Conservation (phyloP, 2,329 filamentous ascomycete genomes). For the Fusarium albidum region DNA sequence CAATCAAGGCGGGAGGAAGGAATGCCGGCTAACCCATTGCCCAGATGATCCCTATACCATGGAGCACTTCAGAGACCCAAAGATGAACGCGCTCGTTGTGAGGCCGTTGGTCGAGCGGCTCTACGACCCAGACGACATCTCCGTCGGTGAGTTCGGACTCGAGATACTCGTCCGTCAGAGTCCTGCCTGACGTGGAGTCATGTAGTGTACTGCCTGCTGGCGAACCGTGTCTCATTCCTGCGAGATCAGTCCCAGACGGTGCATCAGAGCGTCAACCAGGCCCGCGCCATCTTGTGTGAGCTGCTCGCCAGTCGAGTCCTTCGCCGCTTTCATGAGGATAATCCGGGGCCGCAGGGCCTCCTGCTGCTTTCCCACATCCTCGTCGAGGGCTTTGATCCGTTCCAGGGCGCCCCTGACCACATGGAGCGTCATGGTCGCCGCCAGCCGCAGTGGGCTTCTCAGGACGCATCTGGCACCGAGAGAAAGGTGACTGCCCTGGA, state of each 20-base stretch:
- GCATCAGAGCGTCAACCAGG: slow-evolving; percentile 74
- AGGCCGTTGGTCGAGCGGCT: slow-evolving; percentile 74
- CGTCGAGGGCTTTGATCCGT: slow-evolving; percentile 76
- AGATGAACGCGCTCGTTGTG: slow-evolving; percentile 72
- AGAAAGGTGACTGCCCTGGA: slow-evolving; percentile 73
- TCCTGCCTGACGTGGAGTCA: slow-evolving; percentile 2
- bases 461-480: slow-evolving; percentile 51
- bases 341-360: slow-evolving; percentile 68
- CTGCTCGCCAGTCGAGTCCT: slow-evolving; percentile 72
- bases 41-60: slow-evolving; percentile 55
- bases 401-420: slow-evolving; percentile 71
- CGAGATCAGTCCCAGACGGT: slow-evolving; percentile 71
- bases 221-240: slow-evolving; percentile 75
- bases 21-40: slow-evolving; percentile 10
- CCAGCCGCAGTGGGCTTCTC: slow-evolving; percentile 46
- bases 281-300: slow-evolving; percentile 74
- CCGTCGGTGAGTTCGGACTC: slow-evolving; percentile 56
- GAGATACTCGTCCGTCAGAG: not conserved
- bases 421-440: slow-evolving; percentile 59
- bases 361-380: slow-evolving; percentile 73
- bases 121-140: slow-evolving; percentile 71
- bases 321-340: slow-evolving; percentile 73
- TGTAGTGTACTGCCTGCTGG: slow-evolving; percentile 73
- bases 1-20: not conserved
- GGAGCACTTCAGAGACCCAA: slow-evolving; percentile 71